Base-by-base conservation (phyloP, 768 basidiomycete genomes). In the Boletus fagicola region DNA sequence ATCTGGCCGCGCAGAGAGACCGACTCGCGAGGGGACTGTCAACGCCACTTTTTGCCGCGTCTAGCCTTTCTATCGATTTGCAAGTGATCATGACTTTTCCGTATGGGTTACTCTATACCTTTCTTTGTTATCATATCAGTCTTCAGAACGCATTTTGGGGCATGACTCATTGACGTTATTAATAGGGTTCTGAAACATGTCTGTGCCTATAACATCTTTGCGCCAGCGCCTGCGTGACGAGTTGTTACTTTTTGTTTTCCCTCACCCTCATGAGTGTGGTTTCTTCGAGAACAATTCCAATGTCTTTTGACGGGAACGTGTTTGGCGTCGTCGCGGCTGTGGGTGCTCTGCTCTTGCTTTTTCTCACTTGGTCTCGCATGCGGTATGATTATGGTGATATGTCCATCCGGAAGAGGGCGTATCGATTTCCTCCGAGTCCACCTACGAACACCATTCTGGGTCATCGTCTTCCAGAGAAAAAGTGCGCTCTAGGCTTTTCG, bases 401-500 rank as follows among this genome's bases (percentile, higher is more conserved):
- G 12, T 38, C 24, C 31, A 2, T 49, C 5, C 45, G 28, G 8
- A 49, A 26, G n/a, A 43, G 16, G 13, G 18, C 33, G 18, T 28
- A 39, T 24, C 36, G 39, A 28, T 51, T 47, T 18, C 60, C 60
- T 33, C 60, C 60, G 6, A 56, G 60, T 44, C 59, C 60, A 18
- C 60, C 53, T 16, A 10, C 26, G 2, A 26, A 51, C 24, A 7
- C 33, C n/a, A 13, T 62, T 28, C 7, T 22, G 16, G 53, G 60
- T 4, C 60, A 62, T 35, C 38, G 9, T 30, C 39, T 62, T 18
- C 45, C 45, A 8, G 4, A 9, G 10, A 42, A 58, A 57, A 42
- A 53, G 60, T 61, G 18, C 4, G 60, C 47, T 26, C n/a, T 26
- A n/a, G n/a, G n/a, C 16, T 31, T 55, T 26, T 26, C 30, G 16